Base-by-base conservation (phyloP, 1,284 basidiomycete species). In the Apiotrichum mycotoxinovorans region DNA sequence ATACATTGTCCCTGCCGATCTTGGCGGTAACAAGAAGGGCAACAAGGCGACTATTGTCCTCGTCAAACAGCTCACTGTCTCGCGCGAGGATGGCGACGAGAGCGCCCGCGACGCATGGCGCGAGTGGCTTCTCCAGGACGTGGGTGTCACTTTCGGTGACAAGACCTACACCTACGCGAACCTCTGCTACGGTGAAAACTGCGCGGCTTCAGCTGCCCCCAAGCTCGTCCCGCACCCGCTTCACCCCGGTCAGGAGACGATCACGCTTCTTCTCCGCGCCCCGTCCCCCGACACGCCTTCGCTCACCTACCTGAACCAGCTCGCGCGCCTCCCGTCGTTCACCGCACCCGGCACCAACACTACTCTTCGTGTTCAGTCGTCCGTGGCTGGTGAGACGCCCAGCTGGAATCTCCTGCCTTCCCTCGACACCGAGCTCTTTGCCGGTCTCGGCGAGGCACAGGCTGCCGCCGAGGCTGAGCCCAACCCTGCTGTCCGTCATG, bases 401-500 rank as follows among this genome's bases (percentile, higher is more conserved):
- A 65, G 66, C 20, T 75, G 73, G 73, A 69, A 69, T 26, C 62
- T 75, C 56, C 61, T 75, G 35, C 71, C 73, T 1, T 64, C 61
- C 37, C 64, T 74, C 26, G 71, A 72, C 43, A 64, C 66, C 1
- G 66, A 70, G 17, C 60, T 75, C 20, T 75, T 74, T 47, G 51
- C 66, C 5, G 65, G 66, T 11, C 52, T 72, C 23, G 66, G 64
- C 14, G 68, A 71, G 49, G 57, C 59, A 14, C 27, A 38, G 12
- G 35, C 61, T 9, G 52, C 41, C 18, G 55, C 43, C 12, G 75
- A 79, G 27, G 74, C 76, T 14, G 81, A 84, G 70, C 74, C 80
- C 25, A 81, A 86, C 38, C 81, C 81, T 15, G 84, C 86, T 48
- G 83, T 88, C 83, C 83, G 83, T 72, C 87, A 85, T 60, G 83